A percentile compares a stretch with the other conserved stretches of the same genome.
These are phyloP conservation scores for Colletotrichum limetticola DNA, from an alignment of 2,329 filamentous ascomycete species.

Conservation along the genomic window DNA sequence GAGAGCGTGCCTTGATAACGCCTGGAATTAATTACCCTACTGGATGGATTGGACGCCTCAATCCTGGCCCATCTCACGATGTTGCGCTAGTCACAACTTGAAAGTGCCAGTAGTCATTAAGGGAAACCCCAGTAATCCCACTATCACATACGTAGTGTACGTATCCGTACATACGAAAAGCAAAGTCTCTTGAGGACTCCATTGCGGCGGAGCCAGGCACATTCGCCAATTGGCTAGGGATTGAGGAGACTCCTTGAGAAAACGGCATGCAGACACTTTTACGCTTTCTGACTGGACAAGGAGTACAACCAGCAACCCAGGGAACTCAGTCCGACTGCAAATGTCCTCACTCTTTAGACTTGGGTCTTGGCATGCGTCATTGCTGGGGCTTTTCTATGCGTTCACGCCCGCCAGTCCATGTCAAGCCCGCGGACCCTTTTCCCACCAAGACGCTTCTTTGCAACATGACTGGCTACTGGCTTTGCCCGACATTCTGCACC, in stretches of 20 bases:
- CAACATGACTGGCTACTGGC: background rate
- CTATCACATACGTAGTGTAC: background rate
- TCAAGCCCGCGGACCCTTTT: slow-evolving; percentile 24
- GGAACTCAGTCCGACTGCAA: background rate
- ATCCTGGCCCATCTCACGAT: slow-evolving; percentile 1
- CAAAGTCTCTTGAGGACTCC: background rate
- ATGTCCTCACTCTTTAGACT: background rate
- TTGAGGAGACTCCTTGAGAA: background rate
- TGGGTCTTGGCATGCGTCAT: slow-evolving; percentile 30
- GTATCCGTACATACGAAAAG: background rate
- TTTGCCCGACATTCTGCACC: background rate
- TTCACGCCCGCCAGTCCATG: slow-evolving; percentile 1
- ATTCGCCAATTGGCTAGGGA: background rate
- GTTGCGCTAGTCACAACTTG: background rate
- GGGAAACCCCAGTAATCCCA: slow-evolving; percentile 14
- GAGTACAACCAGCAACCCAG: background rate
- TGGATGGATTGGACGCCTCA: slow-evolving; percentile 14
- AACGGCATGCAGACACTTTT: slow-evolving; percentile 8
- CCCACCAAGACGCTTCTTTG: background rate
- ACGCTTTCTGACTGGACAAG: slow-evolving; percentile 16
- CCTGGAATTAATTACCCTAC: background rate
- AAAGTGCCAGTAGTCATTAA: background rate
- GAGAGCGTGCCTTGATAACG: too few relatives aligned
- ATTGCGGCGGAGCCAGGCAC: background rate
- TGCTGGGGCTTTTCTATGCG: background rate